These are phyloP conservation scores for Pyricularia pennisetigena DNA, from an alignment of 2,329 filamentous ascomycete species.

Conservation along the genomic window DNA sequence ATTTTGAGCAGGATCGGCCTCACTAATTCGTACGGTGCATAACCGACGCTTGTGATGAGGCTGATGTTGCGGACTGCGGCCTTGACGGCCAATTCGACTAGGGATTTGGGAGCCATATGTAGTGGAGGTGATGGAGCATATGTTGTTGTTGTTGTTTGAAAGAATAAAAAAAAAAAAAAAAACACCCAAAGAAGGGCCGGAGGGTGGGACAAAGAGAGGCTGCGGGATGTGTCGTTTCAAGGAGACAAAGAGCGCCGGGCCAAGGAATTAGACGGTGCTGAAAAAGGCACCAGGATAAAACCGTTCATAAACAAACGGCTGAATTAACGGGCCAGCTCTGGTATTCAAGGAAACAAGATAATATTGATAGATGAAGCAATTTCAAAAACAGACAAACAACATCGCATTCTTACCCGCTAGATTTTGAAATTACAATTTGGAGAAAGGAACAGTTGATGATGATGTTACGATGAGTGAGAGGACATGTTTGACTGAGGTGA, in stretches of 20 bases:
- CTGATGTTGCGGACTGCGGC: conserved; percentile 44
- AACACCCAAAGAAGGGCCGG: neutral
- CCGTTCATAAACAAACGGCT: neutral
- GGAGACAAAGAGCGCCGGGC: neutral
- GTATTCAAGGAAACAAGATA: neutral
- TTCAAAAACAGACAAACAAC: neutral
- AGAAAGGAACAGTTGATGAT: neutral
- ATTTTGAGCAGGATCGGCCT: conserved; percentile 61
- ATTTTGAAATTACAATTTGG: neutral
- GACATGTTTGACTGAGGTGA: neutral
- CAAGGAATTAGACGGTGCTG: neutral
- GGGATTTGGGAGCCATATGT: conserved; percentile 33
- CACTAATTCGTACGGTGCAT: conserved; percentile 57
- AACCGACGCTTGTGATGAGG: conserved; percentile 59
- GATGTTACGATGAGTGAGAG: neutral
- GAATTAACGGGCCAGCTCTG: neutral
- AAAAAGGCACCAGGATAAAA: neutral
- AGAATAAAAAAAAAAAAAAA: neutral
- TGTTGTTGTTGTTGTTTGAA: too few relatives aligned
- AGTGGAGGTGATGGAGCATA: conserved; percentile 10
- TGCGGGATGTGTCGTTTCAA: neutral
- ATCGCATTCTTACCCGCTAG: neutral
- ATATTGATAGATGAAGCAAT: neutral
- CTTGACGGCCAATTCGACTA: neutral
- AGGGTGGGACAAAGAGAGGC: neutral